A percentile compares a stretch with the other conserved stretches of the same genome.
phyloP scores from a whole-genome alignment of 306 rosid species.

The Corylus americana region DNA sequence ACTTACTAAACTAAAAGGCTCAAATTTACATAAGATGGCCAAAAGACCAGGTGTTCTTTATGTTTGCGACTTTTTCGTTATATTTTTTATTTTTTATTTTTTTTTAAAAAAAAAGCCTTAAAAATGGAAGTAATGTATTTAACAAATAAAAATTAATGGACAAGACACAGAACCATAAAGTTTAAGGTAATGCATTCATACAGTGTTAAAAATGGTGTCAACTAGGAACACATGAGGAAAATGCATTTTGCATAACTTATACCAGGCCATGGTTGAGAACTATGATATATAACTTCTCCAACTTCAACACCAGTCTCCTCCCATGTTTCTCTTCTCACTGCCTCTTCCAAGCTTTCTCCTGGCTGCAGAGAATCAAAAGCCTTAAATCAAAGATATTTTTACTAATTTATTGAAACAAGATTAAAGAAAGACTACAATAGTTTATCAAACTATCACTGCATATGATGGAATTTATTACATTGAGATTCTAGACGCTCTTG shows the following conservation, averaged over 20 bases:
- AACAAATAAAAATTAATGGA: not conserved
- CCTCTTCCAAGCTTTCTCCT: slow-evolving; percentile 97
- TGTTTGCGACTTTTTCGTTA: not conserved
- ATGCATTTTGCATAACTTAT: slow-evolving; percentile 23
- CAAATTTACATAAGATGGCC: not conserved
- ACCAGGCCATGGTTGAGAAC: slow-evolving; percentile 99
- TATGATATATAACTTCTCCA: slow-evolving; percentile 83
- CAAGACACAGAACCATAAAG: not conserved
- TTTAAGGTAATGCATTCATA: not conserved
- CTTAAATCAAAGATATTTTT: slow-evolving; percentile 12
- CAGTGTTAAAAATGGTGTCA: not conserved
- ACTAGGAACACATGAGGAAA: not conserved
- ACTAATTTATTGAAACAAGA: not conserved
- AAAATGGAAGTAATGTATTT: not conserved
- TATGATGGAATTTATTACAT: not conserved
- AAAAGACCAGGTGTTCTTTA: not conserved
- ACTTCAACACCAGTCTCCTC: slow-evolving; percentile 97
- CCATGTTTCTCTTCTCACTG: slow-evolving; percentile 95
- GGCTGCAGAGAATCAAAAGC: slow-evolving; percentile 52
- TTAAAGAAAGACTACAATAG: not conserved
- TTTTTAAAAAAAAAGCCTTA: not conserved
- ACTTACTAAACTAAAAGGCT: not conserved
- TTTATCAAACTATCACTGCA: not conserved
- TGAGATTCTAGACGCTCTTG: not conserved
- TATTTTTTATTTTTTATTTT: too few relatives aligned